phyloP scores from a whole-genome alignment of 225 moss, liverwort and hornwort species.

The Bryum argenteum region DNA sequence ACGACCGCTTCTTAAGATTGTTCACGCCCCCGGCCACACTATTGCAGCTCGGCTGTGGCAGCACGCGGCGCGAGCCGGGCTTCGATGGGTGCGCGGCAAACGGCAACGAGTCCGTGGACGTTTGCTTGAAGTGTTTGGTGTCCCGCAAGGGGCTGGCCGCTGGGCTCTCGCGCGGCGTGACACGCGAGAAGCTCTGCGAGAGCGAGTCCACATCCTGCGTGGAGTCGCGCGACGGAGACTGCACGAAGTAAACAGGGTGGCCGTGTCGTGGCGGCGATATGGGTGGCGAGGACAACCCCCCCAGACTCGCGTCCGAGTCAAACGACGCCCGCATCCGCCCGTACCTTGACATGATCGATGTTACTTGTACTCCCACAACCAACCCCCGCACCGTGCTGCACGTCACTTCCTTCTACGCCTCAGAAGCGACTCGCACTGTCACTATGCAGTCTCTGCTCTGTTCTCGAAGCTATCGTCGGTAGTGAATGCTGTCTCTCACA shows the following conservation, averaged over 20 bases:
- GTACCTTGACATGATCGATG: constrained; percentile 44
- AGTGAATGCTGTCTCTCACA: not conserved
- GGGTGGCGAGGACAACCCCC: constrained; percentile 46
- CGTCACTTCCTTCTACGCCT: not conserved
- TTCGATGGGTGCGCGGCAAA: constrained; percentile 47
- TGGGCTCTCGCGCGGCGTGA: constrained; percentile 66
- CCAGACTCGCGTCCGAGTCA: constrained; percentile 57
- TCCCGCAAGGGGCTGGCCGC: constrained; percentile 65
- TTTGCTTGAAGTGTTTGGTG: constrained; percentile 59
- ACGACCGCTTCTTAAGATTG: constrained; percentile 18
- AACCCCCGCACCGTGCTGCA: not conserved
- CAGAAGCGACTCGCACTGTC: not conserved
- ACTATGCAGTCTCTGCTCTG: not conserved
- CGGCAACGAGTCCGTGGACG: constrained; percentile 48
- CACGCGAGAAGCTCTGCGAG: constrained; percentile 75
- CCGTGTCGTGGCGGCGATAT: constrained; percentile 56
- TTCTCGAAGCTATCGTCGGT: not conserved
- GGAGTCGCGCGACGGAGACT: constrained; percentile 83
- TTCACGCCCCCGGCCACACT: constrained; percentile 10
- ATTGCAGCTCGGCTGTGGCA: constrained; percentile 60
- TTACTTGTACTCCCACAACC: not conserved
- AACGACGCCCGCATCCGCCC: constrained; percentile 66
- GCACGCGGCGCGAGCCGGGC: constrained; percentile 74
- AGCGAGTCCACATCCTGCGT: constrained; percentile 71
- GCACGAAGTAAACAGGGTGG: constrained; percentile 82